Percentiles rank a stretch among this genome's conserved stretches.
Evolutionary conservation across 805 yeast genomes (phyloP).

Genomic region (Schwanniomyces yamadae): DNA sequence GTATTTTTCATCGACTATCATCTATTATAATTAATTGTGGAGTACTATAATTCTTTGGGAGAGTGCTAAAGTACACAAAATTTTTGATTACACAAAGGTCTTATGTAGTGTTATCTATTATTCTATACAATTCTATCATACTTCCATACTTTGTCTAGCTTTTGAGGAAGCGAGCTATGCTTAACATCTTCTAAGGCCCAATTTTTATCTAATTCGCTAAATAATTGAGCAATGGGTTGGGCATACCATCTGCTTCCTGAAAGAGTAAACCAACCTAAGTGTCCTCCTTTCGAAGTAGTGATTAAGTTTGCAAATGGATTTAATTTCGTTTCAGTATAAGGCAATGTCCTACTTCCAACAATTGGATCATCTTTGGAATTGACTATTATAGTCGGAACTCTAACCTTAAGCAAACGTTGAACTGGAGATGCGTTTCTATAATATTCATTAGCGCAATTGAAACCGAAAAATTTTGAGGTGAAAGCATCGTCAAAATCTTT

Average conservation of each 20-base stretch:
- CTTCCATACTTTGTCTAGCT: constrained; percentile 30
- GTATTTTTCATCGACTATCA: no score
- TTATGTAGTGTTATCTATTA: no score
- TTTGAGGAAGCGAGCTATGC: constrained; percentile 24
- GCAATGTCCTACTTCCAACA: constrained; percentile 52
- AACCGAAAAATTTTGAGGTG: constrained; percentile 63
- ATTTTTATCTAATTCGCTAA: constrained; percentile 29
- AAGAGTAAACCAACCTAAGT: constrained; percentile 51
- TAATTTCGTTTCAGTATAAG: constrained; percentile 44
- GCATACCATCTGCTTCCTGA: constrained; percentile 39
- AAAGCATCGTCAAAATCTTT: constrained; percentile 60
- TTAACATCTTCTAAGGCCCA: constrained; percentile 21
- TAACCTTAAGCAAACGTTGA: constrained; percentile 51
- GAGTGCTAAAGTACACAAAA: no score
- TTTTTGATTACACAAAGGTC: no score
- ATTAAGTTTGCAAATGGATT: constrained; percentile 61
- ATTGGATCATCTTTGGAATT: constrained; percentile 70
- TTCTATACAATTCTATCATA: constrained; percentile 25
- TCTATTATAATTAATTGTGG: no score
- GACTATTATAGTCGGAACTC: constrained; percentile 61
- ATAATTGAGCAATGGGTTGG: constrained; percentile 32
- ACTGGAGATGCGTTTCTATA: constrained; percentile 66
- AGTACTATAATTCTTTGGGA: no score
- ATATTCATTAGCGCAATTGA: constrained; percentile 59
- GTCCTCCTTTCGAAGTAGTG: constrained; percentile 70